A percentile compares a stretch with the other conserved stretches of the same genome.
Conservation (phyloP, 139 green algal species). For the Tetradesmus obliquus region DNA sequence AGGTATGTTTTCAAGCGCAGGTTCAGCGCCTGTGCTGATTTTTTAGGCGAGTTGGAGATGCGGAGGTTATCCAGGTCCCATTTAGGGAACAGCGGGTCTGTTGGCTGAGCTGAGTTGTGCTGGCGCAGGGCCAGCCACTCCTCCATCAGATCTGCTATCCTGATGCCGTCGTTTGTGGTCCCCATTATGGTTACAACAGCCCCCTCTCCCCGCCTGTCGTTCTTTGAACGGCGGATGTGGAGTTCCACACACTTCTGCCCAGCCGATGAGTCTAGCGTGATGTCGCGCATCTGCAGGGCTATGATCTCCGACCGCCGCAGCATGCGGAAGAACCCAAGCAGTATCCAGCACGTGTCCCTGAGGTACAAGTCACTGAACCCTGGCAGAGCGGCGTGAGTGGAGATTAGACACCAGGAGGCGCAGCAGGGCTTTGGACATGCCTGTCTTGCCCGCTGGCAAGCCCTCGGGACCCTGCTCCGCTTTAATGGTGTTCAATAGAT, state of each 20-base stretch:
- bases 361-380: neutral
- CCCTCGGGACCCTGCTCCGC: neutral
- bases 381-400: neutral
- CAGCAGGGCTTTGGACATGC: neutral
- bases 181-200: neutral
- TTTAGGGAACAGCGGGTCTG: neutral
- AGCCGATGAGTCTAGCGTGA: neutral
- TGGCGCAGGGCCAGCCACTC: neutral
- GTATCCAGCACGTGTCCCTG: neutral
- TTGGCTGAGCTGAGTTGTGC: neutral
- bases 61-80: slow-evolving; percentile 31
- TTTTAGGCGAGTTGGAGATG: neutral
- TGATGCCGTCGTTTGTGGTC: neutral
- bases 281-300: neutral
- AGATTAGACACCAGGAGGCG: neutral
- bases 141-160: neutral
- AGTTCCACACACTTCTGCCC: neutral
- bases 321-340: slow-evolving; percentile 25
- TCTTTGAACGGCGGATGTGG: neutral
- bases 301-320: slow-evolving; percentile 13
- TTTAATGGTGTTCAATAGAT: slow-evolving; percentile 5
- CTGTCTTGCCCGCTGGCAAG: neutral
- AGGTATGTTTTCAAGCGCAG: neutral
- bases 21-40: neutral
- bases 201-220: neutral